Base-by-base conservation (phyloP, 768 basidiomycete species). In the Leccinum pellstonianum region DNA sequence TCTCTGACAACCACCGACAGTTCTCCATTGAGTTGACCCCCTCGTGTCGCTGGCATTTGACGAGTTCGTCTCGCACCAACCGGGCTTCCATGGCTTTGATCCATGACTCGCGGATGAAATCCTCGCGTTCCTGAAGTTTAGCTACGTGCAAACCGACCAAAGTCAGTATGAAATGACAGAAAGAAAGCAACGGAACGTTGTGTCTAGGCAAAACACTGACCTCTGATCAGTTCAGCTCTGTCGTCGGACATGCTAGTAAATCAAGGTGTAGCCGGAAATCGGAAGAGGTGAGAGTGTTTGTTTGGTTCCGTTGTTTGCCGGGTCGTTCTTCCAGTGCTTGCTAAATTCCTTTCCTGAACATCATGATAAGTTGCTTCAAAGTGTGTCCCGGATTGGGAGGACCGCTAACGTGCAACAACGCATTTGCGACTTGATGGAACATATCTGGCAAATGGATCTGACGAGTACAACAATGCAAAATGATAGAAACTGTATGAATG, bases 1-100 rank as follows among this genome's bases (percentile, higher is more conserved):
- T 87, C 61, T 95, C 88, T 50, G 91, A 83, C 50, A 95, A 75
- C 79, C 93, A 89, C 70, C 84, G 86, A 77, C 95, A 98, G 67
- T 86, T 90, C 75, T 95, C 90, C 61, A 91, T 86, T 68, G 92
- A 86, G 76, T 98, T 97, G 41, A 95, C 91, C 33, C 95, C 94
- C 78, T 98, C 95, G 7, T 83, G 81, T 66, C 84, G 82, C 69
- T 95, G 92, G 78, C 95, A 98, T 75, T 92, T 94, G 58, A 85
- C 81, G 56, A 98, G 84, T 73, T 95, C 91, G 59, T 92, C 89
- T 61, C 86, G 86, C 51, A 97, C 93, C 59, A 98, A 80, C 52
- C 91, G 86, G 33, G 86, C 85, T 75, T 97, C 95, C 94, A 98
- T 96, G 21, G 91, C 88, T 66, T 87, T 88, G 33, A 97, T 83